Percentiles rank a stretch among this genome's conserved stretches.
These are phyloP conservation scores for Lupinus albus DNA, from an alignment of 306 rosid genomes.

Conservation along the genomic window DNA sequence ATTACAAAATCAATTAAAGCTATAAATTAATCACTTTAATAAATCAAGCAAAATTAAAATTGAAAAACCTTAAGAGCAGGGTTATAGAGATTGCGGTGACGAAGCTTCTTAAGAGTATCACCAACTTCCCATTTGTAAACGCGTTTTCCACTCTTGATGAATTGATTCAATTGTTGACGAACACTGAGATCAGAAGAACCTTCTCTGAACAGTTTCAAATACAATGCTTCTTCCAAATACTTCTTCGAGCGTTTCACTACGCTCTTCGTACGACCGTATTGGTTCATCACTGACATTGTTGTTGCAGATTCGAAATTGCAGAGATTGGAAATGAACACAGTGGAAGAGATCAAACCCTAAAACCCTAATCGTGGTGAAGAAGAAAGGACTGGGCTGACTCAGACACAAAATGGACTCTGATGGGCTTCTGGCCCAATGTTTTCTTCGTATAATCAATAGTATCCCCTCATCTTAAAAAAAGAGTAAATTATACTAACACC, in stretches of 20 bases:
- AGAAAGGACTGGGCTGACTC: too few species aligned
- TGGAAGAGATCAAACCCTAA: conserved; percentile 5
- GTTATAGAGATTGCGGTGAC: conserved; percentile 63
- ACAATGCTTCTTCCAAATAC: conserved; percentile 80
- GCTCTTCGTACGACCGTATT: conserved; percentile 59
- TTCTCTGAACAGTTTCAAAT: conserved; percentile 69
- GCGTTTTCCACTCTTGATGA: conserved; percentile 67
- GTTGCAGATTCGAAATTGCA: background rate
- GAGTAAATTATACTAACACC: too few species aligned
- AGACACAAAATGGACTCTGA: too few species aligned
- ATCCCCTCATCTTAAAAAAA: too few species aligned
- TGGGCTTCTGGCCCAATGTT: too few species aligned
- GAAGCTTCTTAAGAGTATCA: conserved; percentile 81
- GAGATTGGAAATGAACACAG: conserved; percentile 13
- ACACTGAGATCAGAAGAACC: conserved; percentile 65
- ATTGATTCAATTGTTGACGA: conserved; percentile 67
- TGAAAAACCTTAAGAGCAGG: conserved; percentile 82
- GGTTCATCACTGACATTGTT: conserved; percentile 64
- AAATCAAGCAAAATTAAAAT: background rate
- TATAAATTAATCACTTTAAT: background rate
- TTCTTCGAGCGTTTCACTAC: conserved; percentile 69
- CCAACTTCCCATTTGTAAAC: conserved; percentile 97
- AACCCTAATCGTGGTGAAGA: too few species aligned
- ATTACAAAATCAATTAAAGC: background rate
- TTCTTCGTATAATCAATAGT: too few species aligned